These are phyloP conservation scores for Aspergillus latus DNA, from an alignment of 2,329 filamentous ascomycete genomes.

Conservation along the genomic window DNA sequence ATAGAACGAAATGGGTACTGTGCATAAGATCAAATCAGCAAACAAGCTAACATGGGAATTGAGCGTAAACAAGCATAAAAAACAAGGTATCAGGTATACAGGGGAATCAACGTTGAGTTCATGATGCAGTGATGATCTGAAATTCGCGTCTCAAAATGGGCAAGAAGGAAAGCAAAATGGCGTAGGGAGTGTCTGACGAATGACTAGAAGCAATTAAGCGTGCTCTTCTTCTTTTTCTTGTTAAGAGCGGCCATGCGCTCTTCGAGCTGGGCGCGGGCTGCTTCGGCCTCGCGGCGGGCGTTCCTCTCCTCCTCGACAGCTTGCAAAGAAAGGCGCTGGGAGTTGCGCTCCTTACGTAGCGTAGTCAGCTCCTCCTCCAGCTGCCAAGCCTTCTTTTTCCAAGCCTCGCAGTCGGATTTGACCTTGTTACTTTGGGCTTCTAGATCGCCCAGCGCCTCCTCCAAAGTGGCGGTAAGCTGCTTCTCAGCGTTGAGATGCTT, in stretches of 20 bases:
- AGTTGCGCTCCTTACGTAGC: constrained; percentile 59
- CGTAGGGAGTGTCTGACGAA: not conserved
- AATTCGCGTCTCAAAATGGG: constrained; percentile 20
- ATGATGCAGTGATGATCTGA: constrained; percentile 26
- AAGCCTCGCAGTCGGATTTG: constrained; percentile 84
- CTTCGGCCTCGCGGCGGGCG: constrained; percentile 86
- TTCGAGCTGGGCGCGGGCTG: constrained; percentile 83
- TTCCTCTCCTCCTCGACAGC: constrained; percentile 95
- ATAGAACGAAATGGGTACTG: constrained; percentile 6
- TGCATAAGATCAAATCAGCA: constrained; percentile 1
- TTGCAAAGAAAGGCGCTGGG: constrained; percentile 68
- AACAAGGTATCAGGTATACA: constrained; percentile 22
- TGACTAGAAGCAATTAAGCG: constrained; percentile 92
- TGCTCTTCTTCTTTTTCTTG: constrained; percentile 91
- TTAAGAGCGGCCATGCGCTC: constrained; percentile 91
- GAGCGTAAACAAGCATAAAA: constrained; percentile 3
- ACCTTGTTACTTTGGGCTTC: constrained; percentile 90
- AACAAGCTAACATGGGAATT: not conserved
- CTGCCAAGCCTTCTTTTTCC: constrained; percentile 79
- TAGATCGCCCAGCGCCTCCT: constrained; percentile 91
- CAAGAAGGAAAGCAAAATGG: constrained; percentile 13
- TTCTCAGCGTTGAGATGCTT: constrained; percentile 96
- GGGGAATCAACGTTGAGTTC: constrained; percentile 28
- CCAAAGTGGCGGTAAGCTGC: constrained; percentile 89
- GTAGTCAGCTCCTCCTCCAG: constrained; percentile 64